Conservation (phyloP, 768 basidiomycete species). For the Suillus occidentalis region DNA sequence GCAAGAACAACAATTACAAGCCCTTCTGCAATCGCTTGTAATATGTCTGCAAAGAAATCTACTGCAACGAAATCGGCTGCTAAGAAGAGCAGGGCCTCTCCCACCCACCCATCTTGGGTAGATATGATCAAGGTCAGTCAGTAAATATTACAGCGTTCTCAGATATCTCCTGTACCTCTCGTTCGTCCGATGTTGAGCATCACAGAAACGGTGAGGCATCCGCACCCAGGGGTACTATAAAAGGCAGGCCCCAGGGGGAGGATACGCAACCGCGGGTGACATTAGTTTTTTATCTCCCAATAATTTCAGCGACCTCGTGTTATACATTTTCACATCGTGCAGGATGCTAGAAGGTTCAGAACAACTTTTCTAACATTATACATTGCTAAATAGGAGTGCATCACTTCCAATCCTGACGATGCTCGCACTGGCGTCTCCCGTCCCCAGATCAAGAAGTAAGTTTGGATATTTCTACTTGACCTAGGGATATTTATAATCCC, state of each 20-base stretch:
- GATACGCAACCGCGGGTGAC: conserved; percentile 1
- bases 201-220: conserved; percentile 8
- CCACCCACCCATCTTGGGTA: conserved; percentile 54
- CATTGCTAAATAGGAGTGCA: conserved; percentile 69
- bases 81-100: conserved; percentile 31
- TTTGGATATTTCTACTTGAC: conserved; percentile 20
- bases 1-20: conserved; percentile 17
- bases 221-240: conserved; percentile 30
- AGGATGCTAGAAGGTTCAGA: too few relatives aligned
- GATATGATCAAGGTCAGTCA: conserved; percentile 79
- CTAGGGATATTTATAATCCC: conserved; percentile 13
- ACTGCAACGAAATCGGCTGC: conserved; percentile 45
- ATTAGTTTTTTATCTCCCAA: neutral
- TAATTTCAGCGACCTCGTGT: neutral
- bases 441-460: conserved; percentile 90
- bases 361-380: neutral
- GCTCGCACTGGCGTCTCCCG: conserved; percentile 85
- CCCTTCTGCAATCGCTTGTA: conserved; percentile 17
- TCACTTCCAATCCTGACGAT: conserved; percentile 69
- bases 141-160: conserved; percentile 13
- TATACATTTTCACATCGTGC: neutral
- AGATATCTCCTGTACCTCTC: conserved; percentile 17
- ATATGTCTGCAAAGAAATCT: conserved; percentile 45
- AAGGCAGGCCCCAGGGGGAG: conserved; percentile 43
- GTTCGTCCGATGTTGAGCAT: conserved; percentile 9